phyloP scores from a whole-genome alignment of 495 filamentous ascomycete genomes.

The Entonaema liquescens region DNA sequence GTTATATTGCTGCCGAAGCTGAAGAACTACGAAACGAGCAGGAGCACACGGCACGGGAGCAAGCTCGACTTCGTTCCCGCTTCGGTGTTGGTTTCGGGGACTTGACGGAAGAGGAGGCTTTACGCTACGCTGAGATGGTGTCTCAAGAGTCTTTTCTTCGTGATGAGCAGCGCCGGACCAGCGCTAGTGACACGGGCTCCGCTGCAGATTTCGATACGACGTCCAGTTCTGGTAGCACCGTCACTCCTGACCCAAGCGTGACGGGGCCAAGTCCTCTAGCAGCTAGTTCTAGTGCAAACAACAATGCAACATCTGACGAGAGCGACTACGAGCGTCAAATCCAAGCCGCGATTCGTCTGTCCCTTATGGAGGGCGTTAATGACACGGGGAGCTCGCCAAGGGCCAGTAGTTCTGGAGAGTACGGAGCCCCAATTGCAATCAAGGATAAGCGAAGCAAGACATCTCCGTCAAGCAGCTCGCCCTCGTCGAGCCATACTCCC shows the following conservation, averaged over 20 bases:
- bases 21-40: slow-evolving; percentile 81
- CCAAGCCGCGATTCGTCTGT: slow-evolving; percentile 81
- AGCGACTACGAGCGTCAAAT: slow-evolving; percentile 75
- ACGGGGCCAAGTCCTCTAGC: slow-evolving; percentile 51
- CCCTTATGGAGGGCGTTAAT: slow-evolving; percentile 67
- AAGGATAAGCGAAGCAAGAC: slow-evolving; percentile 50
- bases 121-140: slow-evolving; percentile 88
- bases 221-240: slow-evolving; percentile 56
- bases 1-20: slow-evolving; percentile 85
- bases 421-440: slow-evolving; percentile 63
- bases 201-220: slow-evolving; percentile 61
- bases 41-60: slow-evolving; percentile 58
- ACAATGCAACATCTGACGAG: slow-evolving; percentile 63
- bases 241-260: slow-evolving; percentile 61
- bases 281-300: slow-evolving; percentile 50
- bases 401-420: slow-evolving; percentile 50
- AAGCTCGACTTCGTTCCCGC: slow-evolving; percentile 75
- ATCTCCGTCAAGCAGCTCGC: slow-evolving; percentile 49
- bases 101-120: slow-evolving; percentile 84
- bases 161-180: slow-evolving; percentile 66
- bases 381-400: slow-evolving; percentile 43
- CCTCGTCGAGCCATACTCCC: slow-evolving; percentile 50
- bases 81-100: slow-evolving; percentile 84
- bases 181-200: slow-evolving; percentile 60
- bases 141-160: slow-evolving; percentile 77